phyloP scores from a whole-genome alignment of 345 rosid genomes.

The Linum trigynum region DNA sequence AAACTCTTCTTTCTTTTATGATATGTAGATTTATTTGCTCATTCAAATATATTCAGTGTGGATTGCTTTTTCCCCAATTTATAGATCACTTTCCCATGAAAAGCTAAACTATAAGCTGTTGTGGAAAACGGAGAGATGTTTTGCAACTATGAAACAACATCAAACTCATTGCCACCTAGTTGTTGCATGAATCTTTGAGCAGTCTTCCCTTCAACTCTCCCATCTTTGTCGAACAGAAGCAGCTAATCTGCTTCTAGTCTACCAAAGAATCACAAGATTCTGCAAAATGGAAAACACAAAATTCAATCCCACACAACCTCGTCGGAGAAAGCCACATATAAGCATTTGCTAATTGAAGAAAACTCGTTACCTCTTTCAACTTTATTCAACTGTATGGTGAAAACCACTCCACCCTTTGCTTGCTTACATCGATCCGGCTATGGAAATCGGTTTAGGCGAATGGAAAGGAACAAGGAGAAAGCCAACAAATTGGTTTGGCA shows the following conservation, averaged over 20 bases:
- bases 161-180: constrained; percentile 32
- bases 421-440: not conserved
- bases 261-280: not conserved
- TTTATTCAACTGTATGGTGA: not conserved
- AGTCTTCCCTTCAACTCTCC: constrained; percentile 39
- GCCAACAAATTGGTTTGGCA: no score
- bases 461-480: no score
- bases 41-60: no score
- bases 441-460: no score
- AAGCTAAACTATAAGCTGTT: no score
- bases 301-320: not conserved
- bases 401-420: not conserved
- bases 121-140: not conserved
- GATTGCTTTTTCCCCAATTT: no score
- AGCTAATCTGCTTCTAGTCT: constrained; percentile 17
- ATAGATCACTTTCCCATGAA: no score
- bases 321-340: not conserved
- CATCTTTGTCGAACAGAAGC: constrained; percentile 34
- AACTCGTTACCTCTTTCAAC: not conserved
- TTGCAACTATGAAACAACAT: not conserved
- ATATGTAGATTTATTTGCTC: no score
- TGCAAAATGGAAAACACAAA: no score
- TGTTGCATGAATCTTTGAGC: constrained; percentile 55
- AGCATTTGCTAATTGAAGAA: not conserved
- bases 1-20: no score